Conservation (phyloP, 805 yeast genomes). For the Blastobotrys attinorum region DNA sequence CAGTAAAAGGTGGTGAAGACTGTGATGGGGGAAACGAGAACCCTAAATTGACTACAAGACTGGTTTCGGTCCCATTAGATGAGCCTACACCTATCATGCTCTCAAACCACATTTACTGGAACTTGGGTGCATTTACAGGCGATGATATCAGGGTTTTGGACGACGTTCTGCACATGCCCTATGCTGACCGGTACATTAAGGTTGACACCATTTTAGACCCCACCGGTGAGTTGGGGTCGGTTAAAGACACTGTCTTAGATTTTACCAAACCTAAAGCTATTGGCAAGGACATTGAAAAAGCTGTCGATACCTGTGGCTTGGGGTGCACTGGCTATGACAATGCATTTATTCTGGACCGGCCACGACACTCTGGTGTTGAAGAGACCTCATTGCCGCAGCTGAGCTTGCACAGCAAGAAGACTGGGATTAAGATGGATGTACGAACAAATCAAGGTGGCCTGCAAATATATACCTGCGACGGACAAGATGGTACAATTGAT, state of each 20-base stretch:
- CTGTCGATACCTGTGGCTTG: background rate
- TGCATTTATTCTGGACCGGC: slow-evolving; percentile 1
- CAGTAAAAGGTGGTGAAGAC: slow-evolving; percentile 3
- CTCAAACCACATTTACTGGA: slow-evolving; percentile 7
- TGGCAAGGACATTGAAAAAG: background rate
- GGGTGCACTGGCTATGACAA: slow-evolving; percentile 1
- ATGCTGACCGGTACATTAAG: background rate
- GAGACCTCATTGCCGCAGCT: background rate
- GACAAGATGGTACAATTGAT: background rate
- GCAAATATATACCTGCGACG: slow-evolving; percentile 3
- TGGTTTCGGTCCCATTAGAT: slow-evolving; percentile 5
- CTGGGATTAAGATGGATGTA: slow-evolving; percentile 5
- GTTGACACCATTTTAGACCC: background rate
- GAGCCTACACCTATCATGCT: slow-evolving; percentile 6
- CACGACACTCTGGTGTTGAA: background rate
- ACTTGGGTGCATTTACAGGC: slow-evolving; percentile 2
- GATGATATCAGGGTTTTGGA: slow-evolving; percentile 1
- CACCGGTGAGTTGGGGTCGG: background rate
- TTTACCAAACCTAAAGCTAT: slow-evolving; percentile 1
- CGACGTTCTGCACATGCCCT: slow-evolving; percentile 3
- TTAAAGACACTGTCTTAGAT: background rate
- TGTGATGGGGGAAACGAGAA: background rate
- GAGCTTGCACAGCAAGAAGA: background rate
- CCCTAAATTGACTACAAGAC: background rate
- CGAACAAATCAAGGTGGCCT: slow-evolving; percentile 2